phyloP scores from a whole-genome alignment of 192 early-diverging fungal genomes.

The Haplosporangium gracile region DNA sequence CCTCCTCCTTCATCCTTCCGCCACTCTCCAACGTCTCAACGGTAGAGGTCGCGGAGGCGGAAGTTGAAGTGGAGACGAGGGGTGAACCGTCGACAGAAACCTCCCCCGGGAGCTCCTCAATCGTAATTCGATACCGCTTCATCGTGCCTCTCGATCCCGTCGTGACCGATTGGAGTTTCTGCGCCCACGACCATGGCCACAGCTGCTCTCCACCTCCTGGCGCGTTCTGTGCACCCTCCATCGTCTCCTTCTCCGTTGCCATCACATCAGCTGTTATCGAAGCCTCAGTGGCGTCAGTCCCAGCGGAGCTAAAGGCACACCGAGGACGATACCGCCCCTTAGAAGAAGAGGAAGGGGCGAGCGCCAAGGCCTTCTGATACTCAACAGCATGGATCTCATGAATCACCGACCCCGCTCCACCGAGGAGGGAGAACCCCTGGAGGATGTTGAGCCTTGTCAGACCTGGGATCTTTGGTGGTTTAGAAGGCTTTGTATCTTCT shows the following conservation, averaged over 20 bases:
- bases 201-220: neutral
- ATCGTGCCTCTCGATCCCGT: neutral
- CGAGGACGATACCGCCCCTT: neutral
- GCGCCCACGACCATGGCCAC: neutral
- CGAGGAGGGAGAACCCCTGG: neutral
- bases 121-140: conserved; percentile 12
- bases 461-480: neutral
- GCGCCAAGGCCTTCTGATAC: neutral
- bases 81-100: neutral
- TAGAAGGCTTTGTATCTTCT: neutral
- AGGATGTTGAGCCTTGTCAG: neutral
- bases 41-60: neutral
- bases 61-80: neutral
- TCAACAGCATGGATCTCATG: neutral
- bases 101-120: conserved; percentile 9
- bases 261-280: neutral
- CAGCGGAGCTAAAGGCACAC: too few relatives aligned
- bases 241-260: neutral
- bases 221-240: neutral
- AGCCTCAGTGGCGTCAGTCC: too few relatives aligned
- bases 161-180: neutral
- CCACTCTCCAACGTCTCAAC: too few relatives aligned
- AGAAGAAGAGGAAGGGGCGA: neutral
- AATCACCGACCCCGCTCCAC: neutral
- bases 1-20: neutral